Evolutionary conservation across 768 basidiomycete species (phyloP).

Genomic region (Psilocybe tampanensis): DNA sequence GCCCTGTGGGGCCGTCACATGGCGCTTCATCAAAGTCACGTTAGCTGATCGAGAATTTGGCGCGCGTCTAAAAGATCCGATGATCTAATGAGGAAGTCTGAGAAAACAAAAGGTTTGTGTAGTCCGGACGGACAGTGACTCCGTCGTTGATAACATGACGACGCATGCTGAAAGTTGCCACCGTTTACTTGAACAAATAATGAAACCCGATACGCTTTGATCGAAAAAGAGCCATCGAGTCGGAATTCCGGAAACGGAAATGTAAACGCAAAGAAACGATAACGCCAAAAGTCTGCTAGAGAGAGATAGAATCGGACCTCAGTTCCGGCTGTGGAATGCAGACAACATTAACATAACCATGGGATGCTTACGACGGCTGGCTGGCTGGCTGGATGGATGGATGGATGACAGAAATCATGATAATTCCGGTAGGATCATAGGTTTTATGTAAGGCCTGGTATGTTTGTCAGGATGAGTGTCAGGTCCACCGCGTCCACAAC

Average conservation of each 20-base stretch:
- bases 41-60: neutral
- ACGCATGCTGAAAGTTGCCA: too few species aligned
- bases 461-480: too few species aligned
- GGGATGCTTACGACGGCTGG: neutral
- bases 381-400: neutral
- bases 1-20: too few species aligned
- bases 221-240: too few species aligned
- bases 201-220: neutral
- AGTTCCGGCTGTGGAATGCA: conserved; percentile 4
- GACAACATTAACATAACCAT: neutral
- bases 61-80: conserved; percentile 5
- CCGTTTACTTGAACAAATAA: too few species aligned
- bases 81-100: neutral
- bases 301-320: too few species aligned
- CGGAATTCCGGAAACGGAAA: too few species aligned
- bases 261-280: too few species aligned
- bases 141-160: neutral
- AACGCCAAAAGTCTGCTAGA: too few species aligned
- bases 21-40: neutral
- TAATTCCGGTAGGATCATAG: neutral
- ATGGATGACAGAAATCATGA: neutral
- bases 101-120: too few species aligned
- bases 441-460: too few species aligned
- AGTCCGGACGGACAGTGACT: neutral
- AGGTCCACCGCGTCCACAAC: too few species aligned